These are phyloP conservation scores for Coemansia sp. DNA, from an alignment of 192 early-diverging fungal genomes.

Conservation along the genomic window DNA sequence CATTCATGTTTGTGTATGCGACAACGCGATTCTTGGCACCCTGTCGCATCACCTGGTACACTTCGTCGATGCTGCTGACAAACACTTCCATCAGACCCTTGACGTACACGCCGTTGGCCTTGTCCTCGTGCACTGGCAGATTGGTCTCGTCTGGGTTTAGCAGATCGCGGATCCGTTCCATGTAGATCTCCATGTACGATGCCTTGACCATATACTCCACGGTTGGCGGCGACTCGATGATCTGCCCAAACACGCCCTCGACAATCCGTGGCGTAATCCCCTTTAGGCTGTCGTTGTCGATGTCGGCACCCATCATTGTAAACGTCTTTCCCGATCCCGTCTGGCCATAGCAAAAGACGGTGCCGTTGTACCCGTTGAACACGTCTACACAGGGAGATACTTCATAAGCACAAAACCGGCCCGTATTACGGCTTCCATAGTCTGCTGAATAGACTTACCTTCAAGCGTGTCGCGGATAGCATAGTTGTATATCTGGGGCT, in stretches of 20 bases:
- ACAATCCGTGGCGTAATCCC: constrained; percentile 98
- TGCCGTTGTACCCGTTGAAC: constrained; percentile 97
- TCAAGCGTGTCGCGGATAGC: constrained; percentile 89
- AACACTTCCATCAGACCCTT: constrained; percentile 97
- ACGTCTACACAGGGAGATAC: constrained; percentile 62
- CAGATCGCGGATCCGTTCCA: constrained; percentile 98
- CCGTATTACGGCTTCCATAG: not conserved
- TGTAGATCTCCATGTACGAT: constrained; percentile 99
- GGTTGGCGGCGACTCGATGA: constrained; percentile 85
- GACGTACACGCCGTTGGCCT: constrained; percentile 94
- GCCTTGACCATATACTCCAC: constrained; percentile 98
- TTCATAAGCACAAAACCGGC: not conserved
- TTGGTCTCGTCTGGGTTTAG: constrained; percentile 83
- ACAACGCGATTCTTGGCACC: constrained; percentile 87
- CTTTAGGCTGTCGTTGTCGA: constrained; percentile 85
- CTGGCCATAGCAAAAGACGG: constrained; percentile 99
- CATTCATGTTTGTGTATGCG: constrained; percentile 97
- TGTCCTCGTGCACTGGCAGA: constrained; percentile 97
- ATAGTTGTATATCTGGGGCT: constrained; percentile 87
- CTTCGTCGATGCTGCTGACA: constrained; percentile 91
- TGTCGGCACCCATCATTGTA: constrained; percentile 97
- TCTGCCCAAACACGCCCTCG: constrained; percentile 90
- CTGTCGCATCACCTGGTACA: constrained; percentile 96
- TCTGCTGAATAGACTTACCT: constrained; percentile 57
- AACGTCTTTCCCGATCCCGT: constrained; percentile 97